Evolutionary conservation across 1,284 basidiomycete genomes (phyloP), one percentile per base, ranked within the genome.

Genomic region (Malassezia caprae): DNA sequence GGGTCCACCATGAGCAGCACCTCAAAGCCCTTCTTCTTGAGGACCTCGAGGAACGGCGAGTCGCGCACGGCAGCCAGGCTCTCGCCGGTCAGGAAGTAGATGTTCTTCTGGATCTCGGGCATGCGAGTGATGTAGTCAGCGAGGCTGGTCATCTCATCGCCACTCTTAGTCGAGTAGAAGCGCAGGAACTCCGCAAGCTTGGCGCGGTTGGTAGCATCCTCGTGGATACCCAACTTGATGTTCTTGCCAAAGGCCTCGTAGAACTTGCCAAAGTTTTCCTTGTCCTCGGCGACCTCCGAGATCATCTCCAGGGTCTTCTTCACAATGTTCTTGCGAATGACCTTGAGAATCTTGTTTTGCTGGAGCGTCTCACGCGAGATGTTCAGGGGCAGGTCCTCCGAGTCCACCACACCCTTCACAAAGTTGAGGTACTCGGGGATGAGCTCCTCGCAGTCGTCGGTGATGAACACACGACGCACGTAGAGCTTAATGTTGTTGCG

Each of bases 401-500:
- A 98, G 82, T 99, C 94, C 78, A 99, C 94, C 58, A 73, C 68
- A 63, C 79, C 90, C 84, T 96, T 96, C 80, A 96, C 85, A 76
- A 98, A 98, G 84, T 96, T 98, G 78, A 98, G 89, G 83, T 98
- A 99, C 79, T 98, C 94, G 72, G 94, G 94, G 76, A 98, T 96
- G 76, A 98, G 81, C 75, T 99, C 94, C 80, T 98, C 94, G 77
- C 91, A 96, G 80, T 99, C 93, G 79, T 99, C 93, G 88, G 94
- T 96, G 82, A 99, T 98, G 82, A 99, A 98, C 72, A 98, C 93
- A 59, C 94, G 90, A 80, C 94, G 90, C 70, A 99, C 94, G 78
- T 98, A 98, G 77, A 99, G 90, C 82, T 98, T 98, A 83, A 99
- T 96, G 87, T 96, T 98, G 84, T 96, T 96, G 76, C 93, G 88